Conservation (phyloP, 345 rosid genomes). For the Euphorbia tirucalli region DNA sequence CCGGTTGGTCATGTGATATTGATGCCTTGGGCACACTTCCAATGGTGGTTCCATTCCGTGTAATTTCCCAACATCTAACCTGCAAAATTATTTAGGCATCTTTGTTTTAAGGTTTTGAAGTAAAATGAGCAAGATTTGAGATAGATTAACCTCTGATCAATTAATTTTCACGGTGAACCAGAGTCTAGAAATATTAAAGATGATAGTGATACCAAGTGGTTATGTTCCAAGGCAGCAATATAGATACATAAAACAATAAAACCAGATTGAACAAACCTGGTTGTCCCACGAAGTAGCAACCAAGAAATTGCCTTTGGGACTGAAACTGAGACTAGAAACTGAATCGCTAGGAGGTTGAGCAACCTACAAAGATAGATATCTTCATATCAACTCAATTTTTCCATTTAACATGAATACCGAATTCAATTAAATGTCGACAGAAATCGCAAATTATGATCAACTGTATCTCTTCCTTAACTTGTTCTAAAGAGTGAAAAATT, state of each 20-base stretch:
- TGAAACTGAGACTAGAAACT: slow-evolving; percentile 83
- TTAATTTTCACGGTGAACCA: not conserved
- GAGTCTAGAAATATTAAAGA: not conserved
- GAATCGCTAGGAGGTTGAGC: slow-evolving; percentile 83
- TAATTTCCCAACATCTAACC: slow-evolving; percentile 97
- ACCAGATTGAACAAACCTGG: slow-evolving; percentile 52
- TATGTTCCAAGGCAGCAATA: not conserved
- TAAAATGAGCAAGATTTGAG: no score
- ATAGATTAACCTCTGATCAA: not conserved
- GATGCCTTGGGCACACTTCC: slow-evolving; percentile 79
- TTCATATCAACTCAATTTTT: slow-evolving; percentile 1
- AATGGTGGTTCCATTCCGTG: slow-evolving; percentile 47
- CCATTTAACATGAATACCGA: not conserved
- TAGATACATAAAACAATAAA: not conserved
- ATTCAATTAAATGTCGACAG: not conserved
- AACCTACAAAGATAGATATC: slow-evolving; percentile 45
- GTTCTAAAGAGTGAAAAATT: not conserved
- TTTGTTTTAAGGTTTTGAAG: not conserved
- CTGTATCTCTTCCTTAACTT: not conserved
- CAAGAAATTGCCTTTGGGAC: slow-evolving; percentile 86
- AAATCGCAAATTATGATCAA: not conserved
- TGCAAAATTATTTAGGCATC: slow-evolving; percentile 27
- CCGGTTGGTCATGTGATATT: slow-evolving; percentile 93
- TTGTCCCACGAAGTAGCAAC: slow-evolving; percentile 98
- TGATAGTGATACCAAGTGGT: not conserved